Conservation (phyloP, 2,329 filamentous ascomycete species). For the Helotiales sp. region DNA sequence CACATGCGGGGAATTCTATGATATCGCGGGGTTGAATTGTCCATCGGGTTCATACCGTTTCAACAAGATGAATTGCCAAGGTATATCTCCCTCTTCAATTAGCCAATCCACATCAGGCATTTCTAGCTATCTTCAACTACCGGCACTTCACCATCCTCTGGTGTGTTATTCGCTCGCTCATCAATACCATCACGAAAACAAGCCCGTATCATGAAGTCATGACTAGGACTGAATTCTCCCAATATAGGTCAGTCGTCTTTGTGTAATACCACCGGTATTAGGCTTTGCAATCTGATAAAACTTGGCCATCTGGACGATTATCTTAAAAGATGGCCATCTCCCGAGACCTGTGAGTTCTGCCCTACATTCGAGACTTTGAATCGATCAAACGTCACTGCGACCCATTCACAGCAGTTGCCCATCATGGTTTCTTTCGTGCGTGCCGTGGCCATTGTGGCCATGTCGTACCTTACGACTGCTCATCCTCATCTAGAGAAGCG, state of each 20-base stretch:
- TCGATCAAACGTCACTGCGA: not conserved
- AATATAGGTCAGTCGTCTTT: not conserved
- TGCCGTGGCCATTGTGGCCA: constrained; percentile 2
- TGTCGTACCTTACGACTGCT: not conserved
- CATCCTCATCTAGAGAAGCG: constrained; percentile 4
- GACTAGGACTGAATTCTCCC: not conserved
- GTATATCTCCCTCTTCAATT: not conserved
- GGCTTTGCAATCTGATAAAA: not conserved
- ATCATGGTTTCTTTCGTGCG: constrained; percentile 4
- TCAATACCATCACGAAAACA: not conserved
- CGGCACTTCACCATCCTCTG: not conserved
- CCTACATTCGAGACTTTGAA: not conserved
- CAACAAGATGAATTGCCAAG: constrained; percentile 11
- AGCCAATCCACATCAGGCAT: constrained; percentile 7
- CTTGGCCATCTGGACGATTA: not conserved
- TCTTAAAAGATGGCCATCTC: not conserved
- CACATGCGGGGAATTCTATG: not conserved
- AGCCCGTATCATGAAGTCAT: not conserved
- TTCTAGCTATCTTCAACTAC: not conserved
- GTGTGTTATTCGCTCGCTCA: not conserved
- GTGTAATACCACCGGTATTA: not conserved
- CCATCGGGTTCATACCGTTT: not conserved
- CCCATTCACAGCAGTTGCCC: not conserved
- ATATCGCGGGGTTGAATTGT: not conserved
- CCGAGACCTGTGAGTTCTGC: not conserved